Percentiles rank a stretch among this genome's conserved stretches.
These are phyloP conservation scores for Paxillus ammoniavirescens DNA, from an alignment of 768 basidiomycete genomes.

Conservation along the genomic window DNA sequence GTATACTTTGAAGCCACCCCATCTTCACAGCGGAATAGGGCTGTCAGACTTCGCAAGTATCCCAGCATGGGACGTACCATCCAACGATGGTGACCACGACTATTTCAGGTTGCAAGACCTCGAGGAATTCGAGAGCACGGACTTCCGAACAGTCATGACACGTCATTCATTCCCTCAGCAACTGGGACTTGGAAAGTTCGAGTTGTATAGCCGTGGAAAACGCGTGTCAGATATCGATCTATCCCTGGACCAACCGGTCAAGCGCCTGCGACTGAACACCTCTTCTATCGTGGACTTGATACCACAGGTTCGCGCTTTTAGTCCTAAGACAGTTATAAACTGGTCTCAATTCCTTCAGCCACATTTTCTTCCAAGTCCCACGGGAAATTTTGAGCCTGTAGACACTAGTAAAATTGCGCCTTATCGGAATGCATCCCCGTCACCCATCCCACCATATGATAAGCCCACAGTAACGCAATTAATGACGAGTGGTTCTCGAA, in stretches of 20 bases:
- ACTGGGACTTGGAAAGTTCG: not conserved
- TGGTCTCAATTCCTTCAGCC: constrained; percentile 21
- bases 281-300: constrained; percentile 38
- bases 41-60: constrained; percentile 5
- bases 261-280: constrained; percentile 36
- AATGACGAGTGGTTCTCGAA: constrained; percentile 33
- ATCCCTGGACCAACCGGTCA: constrained; percentile 18
- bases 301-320: constrained; percentile 41
- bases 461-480: constrained; percentile 30
- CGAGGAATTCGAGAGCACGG: constrained; percentile 42
- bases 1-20: constrained; percentile 22
- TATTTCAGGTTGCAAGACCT: constrained; percentile 37
- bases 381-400: constrained; percentile 12
- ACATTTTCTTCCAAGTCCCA: constrained; percentile 20
- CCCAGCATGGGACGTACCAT: constrained; percentile 40
- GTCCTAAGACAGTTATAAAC: not conserved
- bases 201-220: constrained; percentile 6
- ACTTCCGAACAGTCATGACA: constrained; percentile 21
- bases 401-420: constrained; percentile 23
- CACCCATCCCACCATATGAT: constrained; percentile 35
- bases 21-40: not conserved
- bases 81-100: constrained; percentile 33
- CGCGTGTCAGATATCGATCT: constrained; percentile 1
- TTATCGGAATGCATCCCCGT: constrained; percentile 37
- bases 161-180: not conserved